Evolutionary conservation across 257 asterid genomes (phyloP).

Genomic region (Phtheirospermum japonicum): DNA sequence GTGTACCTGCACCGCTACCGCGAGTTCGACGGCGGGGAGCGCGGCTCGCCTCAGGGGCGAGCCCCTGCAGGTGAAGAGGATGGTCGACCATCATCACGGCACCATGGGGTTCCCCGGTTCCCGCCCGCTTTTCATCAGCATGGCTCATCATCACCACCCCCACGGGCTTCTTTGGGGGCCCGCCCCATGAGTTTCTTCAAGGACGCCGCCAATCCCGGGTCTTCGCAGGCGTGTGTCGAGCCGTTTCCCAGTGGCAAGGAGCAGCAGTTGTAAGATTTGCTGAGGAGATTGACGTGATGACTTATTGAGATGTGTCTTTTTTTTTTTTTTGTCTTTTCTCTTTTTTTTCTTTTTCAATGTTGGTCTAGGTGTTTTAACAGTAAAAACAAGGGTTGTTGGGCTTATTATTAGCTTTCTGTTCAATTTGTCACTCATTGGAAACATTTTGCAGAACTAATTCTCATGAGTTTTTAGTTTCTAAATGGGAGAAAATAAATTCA

Average conservation of each 20-base stretch:
- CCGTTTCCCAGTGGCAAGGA: conserved; percentile 52
- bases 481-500: too few species aligned
- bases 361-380: conserved; percentile 24
- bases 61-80: conserved; percentile 49
- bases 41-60: conserved; percentile 58
- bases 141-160: conserved; percentile 38
- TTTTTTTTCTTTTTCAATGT: neutral
- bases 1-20: conserved; percentile 75
- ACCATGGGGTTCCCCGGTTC: conserved; percentile 33
- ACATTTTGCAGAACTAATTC: too few species aligned
- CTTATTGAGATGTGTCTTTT: neutral
- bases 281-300: neutral
- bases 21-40: conserved; percentile 71
- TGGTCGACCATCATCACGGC: conserved; percentile 27
- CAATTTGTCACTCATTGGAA: too few species aligned
- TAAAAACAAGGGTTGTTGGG: conserved; percentile 12
- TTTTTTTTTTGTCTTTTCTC: too few species aligned
- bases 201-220: conserved; percentile 41
- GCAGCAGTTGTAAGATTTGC: conserved; percentile 29
- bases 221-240: conserved; percentile 33
- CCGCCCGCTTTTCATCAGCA: conserved; percentile 42
- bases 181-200: conserved; percentile 52
- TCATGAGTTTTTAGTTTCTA: too few species aligned
- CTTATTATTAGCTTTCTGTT: conserved; percentile 15
- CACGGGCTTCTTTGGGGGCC: conserved; percentile 45